Evolutionary conservation across 2,329 filamentous ascomycete genomes (phyloP), one percentile per base, ranked within the genome.

Genomic region (Ampelomyces quisqualis): DNA sequence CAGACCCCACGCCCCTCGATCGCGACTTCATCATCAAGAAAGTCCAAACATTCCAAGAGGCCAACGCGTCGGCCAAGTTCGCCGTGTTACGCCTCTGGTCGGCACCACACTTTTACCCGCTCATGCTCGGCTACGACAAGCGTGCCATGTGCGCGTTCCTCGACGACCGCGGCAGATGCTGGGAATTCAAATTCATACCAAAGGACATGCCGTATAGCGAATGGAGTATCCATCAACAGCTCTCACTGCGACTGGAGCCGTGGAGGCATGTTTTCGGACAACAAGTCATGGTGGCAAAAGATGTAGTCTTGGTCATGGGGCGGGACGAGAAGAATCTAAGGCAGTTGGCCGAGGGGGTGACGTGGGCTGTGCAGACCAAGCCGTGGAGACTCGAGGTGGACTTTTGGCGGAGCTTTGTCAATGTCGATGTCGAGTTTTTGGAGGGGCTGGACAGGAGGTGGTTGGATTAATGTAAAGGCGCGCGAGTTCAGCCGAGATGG

Each of bases 311-410:
- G 3, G 69, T 78, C 1, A 75, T 78, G 70, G 74, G 67, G 0
- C 49, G 58, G 27, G 65, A 73, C 45, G 60, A 69, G 51, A 52
- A 60, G n/a, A 72, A 76, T 20, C 49, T 72, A 45, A 55, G 68
- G 41, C 60, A 60, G 40, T 58, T 72, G 43, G 67, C 60, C 3
- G 67, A 63, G 13, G 71, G 66, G 1, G 69, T 69, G 0, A 69
- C 69, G 14, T 77, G 71, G 61, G 66, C 66, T n/a, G 55, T 77
- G 13, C 72, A 75, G 60, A 76, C 70, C 6, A 67, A 68, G 51
- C 73, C 74, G 10, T 77, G 74, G 74, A 62, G 71, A 39, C 49
- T 71, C 43, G 76, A 78, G 66, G 62, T 77, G 27, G 74, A 78
- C 59, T 65, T 76, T 30, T 76, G 73, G 73, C 71, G 70, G 59